phyloP scores from a whole-genome alignment of 768 basidiomycete genomes.

The Mycena rosella region DNA sequence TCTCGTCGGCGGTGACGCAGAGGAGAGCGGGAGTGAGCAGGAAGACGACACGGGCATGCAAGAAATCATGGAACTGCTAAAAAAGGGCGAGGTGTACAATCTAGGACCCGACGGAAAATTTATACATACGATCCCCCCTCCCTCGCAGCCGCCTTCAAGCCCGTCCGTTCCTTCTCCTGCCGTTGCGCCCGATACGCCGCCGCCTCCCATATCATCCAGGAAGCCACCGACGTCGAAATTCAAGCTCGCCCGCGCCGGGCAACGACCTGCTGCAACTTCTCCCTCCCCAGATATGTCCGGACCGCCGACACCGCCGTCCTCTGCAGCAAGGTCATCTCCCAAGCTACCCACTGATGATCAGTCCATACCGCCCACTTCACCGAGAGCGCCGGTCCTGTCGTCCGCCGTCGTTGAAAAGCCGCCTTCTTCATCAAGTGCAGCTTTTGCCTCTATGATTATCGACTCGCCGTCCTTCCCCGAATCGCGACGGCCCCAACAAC shows the following conservation, averaged over 20 bases:
- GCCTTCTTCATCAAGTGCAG: neutral
- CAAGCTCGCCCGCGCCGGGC: constrained; percentile 54
- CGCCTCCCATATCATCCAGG: constrained; percentile 43
- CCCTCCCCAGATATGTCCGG: constrained; percentile 32
- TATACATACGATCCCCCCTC: constrained; percentile 44
- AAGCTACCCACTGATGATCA: constrained; percentile 44
- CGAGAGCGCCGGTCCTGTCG: constrained; percentile 14
- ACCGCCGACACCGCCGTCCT: constrained; percentile 43
- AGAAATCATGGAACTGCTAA: constrained; percentile 65
- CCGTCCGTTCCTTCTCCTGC: constrained; percentile 12
- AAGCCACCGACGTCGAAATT: constrained; percentile 63
- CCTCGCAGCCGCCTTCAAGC: constrained; percentile 12
- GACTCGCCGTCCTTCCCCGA: constrained; percentile 56
- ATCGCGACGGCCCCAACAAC: constrained; percentile 29
- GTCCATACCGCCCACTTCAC: too few species aligned
- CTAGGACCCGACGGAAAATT: constrained; percentile 60
- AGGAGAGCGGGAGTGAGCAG: constrained; percentile 69
- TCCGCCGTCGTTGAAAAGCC: constrained; percentile 36
- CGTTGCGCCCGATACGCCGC: constrained; percentile 33
- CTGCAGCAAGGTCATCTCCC: constrained; percentile 49
- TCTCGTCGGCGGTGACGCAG: constrained; percentile 63
- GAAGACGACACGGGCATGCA: constrained; percentile 60
- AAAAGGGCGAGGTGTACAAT: constrained; percentile 66
- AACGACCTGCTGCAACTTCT: constrained; percentile 1
- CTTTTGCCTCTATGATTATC: constrained; percentile 46